Conservation (phyloP, 768 basidiomycete genomes). For the Boletus sp. region DNA sequence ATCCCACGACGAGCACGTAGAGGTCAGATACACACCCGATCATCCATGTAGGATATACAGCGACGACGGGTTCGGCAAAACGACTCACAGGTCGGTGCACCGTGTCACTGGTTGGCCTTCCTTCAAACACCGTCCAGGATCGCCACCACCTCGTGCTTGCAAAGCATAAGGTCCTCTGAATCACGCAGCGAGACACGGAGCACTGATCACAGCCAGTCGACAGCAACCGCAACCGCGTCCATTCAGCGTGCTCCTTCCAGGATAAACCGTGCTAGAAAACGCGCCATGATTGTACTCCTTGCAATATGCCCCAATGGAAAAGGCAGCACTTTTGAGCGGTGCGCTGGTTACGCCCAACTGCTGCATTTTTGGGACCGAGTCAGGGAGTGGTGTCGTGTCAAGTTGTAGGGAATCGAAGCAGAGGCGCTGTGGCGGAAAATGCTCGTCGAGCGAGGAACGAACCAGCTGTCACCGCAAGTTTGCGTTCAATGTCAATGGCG, state of each 20-base stretch:
- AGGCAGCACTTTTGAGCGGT: conserved; percentile 92
- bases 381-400: conserved; percentile 68
- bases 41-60: background rate
- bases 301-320: conserved; percentile 96
- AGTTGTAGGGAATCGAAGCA: conserved; percentile 49
- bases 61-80: background rate
- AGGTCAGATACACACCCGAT: too few relatives aligned
- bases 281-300: conserved; percentile 95
- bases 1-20: conserved; percentile 54
- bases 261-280: conserved; percentile 25
- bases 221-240: background rate
- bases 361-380: conserved; percentile 69
- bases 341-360: conserved; percentile 91
- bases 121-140: conserved; percentile 91
- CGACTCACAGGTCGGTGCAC: conserved; percentile 86
- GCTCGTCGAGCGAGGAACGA: conserved; percentile 43
- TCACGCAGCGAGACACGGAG: conserved; percentile 5
- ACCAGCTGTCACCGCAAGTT: background rate
- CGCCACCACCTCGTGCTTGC: conserved; percentile 82
- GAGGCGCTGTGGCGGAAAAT: conserved; percentile 49
- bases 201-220: too few relatives aligned
- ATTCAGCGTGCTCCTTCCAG: conserved; percentile 7
- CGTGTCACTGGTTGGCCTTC: conserved; percentile 95
- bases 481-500: background rate
- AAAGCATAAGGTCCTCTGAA: conserved; percentile 94